These are phyloP conservation scores for Cavenderia fasciculata DNA, from an alignment of 78 protist genomes.

Conservation along the genomic window DNA sequence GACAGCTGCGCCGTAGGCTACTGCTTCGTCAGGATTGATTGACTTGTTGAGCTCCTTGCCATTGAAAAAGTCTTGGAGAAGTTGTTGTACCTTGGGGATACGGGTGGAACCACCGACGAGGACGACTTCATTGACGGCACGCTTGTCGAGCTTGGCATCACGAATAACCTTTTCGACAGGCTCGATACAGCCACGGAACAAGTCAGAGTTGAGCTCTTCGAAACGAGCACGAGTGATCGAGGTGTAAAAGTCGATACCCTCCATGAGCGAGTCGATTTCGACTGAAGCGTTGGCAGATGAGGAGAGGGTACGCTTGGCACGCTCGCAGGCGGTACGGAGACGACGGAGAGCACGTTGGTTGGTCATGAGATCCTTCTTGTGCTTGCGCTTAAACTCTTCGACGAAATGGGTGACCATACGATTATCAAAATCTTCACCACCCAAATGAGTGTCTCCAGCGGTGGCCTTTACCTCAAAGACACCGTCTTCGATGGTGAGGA, in stretches of 20 bases:
- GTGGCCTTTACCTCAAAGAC: conserved; percentile 97
- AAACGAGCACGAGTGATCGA: conserved; percentile 98
- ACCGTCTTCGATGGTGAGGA: conserved; percentile 93
- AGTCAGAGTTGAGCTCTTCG: conserved; percentile 96
- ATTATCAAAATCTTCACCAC: conserved; percentile 97
- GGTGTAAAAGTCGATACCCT: conserved; percentile 97
- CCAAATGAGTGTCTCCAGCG: conserved; percentile 97
- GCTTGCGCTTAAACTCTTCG: conserved; percentile 91
- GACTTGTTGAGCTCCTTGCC: conserved; percentile 95
- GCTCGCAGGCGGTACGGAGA: conserved; percentile 97
- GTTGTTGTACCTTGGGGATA: conserved; percentile 97
- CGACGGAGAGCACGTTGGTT: conserved; percentile 92
- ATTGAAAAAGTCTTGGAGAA: conserved; percentile 96
- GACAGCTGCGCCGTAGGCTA: conserved; percentile 99
- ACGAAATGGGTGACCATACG: conserved; percentile 89
- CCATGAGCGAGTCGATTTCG: conserved; percentile 97
- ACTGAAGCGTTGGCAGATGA: conserved; percentile 89
- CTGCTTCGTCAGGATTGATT: conserved; percentile 99
- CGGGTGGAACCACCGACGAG: conserved; percentile 99
- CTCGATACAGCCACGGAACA: conserved; percentile 92
- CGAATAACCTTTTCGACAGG: conserved; percentile 95
- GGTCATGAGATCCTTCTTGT: conserved; percentile 86
- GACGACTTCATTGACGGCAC: conserved; percentile 92
- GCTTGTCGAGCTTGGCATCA: conserved; percentile 93
- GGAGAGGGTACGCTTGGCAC: conserved; percentile 95